phyloP scores from a whole-genome alignment of 768 basidiomycete genomes.

The Psilocybe cyanescens region DNA sequence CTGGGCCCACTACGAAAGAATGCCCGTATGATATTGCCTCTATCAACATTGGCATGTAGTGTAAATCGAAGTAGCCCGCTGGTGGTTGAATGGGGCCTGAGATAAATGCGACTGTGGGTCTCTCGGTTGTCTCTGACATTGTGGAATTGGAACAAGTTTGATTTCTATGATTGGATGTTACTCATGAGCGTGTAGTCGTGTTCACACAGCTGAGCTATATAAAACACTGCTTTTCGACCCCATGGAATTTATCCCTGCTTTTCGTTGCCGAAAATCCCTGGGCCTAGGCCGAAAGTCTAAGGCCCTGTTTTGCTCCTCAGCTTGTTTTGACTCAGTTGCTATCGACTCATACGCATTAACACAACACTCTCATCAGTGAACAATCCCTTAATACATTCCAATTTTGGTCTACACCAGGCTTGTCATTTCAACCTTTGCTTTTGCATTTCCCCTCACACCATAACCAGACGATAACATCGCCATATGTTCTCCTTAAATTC shows the following conservation, averaged over 20 bases:
- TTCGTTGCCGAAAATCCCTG: too few relatives aligned
- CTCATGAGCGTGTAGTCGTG: too few relatives aligned
- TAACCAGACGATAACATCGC: too few relatives aligned
- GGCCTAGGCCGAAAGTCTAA: too few relatives aligned
- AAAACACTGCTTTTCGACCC: too few relatives aligned
- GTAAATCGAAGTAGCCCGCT: conserved; percentile 18
- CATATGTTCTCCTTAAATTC: too few relatives aligned
- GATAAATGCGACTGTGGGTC: conserved; percentile 23
- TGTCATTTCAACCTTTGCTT: not conserved
- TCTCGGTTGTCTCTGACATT: not conserved
- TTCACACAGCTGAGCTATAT: too few relatives aligned
- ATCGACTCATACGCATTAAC: not conserved
- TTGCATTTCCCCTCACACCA: not conserved
- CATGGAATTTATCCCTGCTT: too few relatives aligned
- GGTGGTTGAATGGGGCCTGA: conserved; percentile 27
- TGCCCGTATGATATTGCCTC: conserved; percentile 23
- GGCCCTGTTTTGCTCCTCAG: too few relatives aligned
- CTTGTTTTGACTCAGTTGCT: too few relatives aligned
- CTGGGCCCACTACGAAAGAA: conserved; percentile 28
- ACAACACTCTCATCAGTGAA: not conserved
- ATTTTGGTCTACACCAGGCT: not conserved
- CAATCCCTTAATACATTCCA: not conserved
- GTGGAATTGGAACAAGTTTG: not conserved
- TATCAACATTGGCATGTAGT: conserved; percentile 22
- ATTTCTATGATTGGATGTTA: not conserved